Evolutionary conservation across 768 basidiomycete species (phyloP).

Genomic region (Tulasnella sp.): DNA sequence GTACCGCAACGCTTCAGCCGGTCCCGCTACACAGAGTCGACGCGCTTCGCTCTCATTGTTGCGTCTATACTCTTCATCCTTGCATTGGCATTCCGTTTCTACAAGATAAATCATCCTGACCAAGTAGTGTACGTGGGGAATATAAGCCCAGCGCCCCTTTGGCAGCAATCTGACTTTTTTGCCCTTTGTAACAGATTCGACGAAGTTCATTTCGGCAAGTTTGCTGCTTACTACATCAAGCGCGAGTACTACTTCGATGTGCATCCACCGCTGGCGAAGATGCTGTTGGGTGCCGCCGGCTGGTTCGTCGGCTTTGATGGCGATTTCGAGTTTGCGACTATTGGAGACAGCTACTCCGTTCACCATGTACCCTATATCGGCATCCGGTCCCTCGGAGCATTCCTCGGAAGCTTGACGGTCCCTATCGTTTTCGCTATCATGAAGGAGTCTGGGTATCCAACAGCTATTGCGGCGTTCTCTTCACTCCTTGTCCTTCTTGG

Average conservation of each 20-base stretch:
- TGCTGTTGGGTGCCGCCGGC: slow-evolving; percentile 85
- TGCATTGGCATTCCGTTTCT: slow-evolving; percentile 79
- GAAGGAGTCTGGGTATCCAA: slow-evolving; percentile 96
- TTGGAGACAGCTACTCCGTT: slow-evolving; percentile 83
- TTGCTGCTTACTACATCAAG: slow-evolving; percentile 85
- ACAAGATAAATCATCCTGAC: slow-evolving; percentile 89
- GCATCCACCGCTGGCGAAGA: slow-evolving; percentile 93
- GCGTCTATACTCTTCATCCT: slow-evolving; percentile 39
- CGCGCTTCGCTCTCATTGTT: neutral
- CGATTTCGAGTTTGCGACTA: slow-evolving; percentile 84
- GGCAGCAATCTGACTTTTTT: neutral
- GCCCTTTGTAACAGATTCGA: slow-evolving; percentile 55
- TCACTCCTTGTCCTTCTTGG: slow-evolving; percentile 80
- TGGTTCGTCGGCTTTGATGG: slow-evolving; percentile 98
- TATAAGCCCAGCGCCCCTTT: neutral
- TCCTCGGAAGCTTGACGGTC: slow-evolving; percentile 81
- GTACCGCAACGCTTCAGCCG: neutral
- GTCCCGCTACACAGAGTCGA: slow-evolving; percentile 3
- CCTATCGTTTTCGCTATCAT: slow-evolving; percentile 91
- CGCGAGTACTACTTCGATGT: slow-evolving; percentile 99
- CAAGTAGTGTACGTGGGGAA: slow-evolving; percentile 76
- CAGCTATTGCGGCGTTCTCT: slow-evolving; percentile 81
- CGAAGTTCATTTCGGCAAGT: slow-evolving; percentile 98
- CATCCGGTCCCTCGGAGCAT: slow-evolving; percentile 83
- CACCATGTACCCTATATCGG: slow-evolving; percentile 89